These are phyloP conservation scores for Cladosporium sp. DNA, from an alignment of 2,329 filamentous ascomycete genomes.

Conservation along the genomic window DNA sequence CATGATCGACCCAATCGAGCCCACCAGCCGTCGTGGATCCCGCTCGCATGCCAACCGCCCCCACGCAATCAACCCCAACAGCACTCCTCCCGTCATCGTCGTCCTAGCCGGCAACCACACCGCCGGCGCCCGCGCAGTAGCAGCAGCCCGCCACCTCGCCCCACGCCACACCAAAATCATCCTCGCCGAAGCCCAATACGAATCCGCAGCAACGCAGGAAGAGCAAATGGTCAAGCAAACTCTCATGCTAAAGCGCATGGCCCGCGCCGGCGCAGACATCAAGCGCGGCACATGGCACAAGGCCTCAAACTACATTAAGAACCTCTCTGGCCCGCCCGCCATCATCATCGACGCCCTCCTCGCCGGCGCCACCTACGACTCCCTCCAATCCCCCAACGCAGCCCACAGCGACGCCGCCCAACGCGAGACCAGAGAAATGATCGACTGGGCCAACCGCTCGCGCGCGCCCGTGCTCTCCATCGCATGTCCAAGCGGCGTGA, in stretches of 20 bases:
- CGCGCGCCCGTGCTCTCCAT: conserved; percentile 78
- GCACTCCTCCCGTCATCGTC: conserved; percentile 57
- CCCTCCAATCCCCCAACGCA: conserved; percentile 52
- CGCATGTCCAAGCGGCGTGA: conserved; percentile 86
- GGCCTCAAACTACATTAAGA: conserved; percentile 49
- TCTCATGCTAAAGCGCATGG: conserved; percentile 76
- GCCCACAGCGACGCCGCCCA: conserved; percentile 57
- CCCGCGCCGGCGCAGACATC: conserved; percentile 54
- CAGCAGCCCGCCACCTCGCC: conserved; percentile 78
- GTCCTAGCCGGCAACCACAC: conserved; percentile 95
- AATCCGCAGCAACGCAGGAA: conserved; percentile 74
- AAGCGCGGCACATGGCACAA: conserved; percentile 52
- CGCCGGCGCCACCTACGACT: conserved; percentile 83
- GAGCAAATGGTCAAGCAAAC: conserved; percentile 77
- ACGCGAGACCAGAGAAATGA: conserved; percentile 78
- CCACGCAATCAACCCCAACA: conserved; percentile 49
- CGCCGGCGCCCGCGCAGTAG: conserved; percentile 76
- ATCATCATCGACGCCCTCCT: conserved; percentile 86
- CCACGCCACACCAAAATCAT: conserved; percentile 78
- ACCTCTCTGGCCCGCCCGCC: conserved; percentile 61
- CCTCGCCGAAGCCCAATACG: conserved; percentile 77
- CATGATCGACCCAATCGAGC: conserved; percentile 21
- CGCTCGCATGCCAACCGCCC: conserved; percentile 22
- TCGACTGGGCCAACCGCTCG: conserved; percentile 88
- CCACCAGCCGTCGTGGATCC: conserved; percentile 22